Base-by-base conservation (phyloP, 345 rosid species). In the Populus pruinosa region DNA sequence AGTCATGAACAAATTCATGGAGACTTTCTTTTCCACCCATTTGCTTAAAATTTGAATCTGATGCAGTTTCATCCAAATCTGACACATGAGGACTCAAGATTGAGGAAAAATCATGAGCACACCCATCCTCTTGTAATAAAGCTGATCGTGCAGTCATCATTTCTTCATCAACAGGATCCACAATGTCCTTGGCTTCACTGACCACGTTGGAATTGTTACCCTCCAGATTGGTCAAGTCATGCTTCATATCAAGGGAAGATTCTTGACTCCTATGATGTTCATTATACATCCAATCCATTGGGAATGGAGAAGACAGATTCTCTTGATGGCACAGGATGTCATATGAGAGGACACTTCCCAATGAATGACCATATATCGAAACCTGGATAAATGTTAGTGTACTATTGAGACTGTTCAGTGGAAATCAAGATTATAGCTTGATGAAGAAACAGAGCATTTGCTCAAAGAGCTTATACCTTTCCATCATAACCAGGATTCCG, bases 281-380 rank as follows among this genome's bases (percentile, higher is more conserved):
- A 78, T 88, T 91, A 83, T 87, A 92, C 84, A 88, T 75, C 85
- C 79, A 80, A 56, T 89, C 92, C 97, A 96, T 86, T 72, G 97
- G 97, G 86, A 91, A 92, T 69, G 94, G 92, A 55, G 95, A 91
- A 49, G 90, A 90, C 75, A 93, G 84, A 77, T 83, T 90, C 67
- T 93, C 94, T 80, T 96, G 99, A 87, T 96, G 98, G 85, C 98
- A 96, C 73, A 96, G 94, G 79, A 96, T 96, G 85, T 93, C 99
- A 81, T 93, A 96, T 5, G 98, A 96, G 76, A 93, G 93, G 80
- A 96, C 98, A 80, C 98, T 93, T 85, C 99, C 98, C 90, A 93
- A 85, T 78, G 99, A 96, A 84, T 96, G 99, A 68, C 97, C 98
- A 85, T 93, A 93, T 70, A 96, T 75, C 75, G 99, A 96, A 80